Evolutionary conservation across 371 early-diverging fungal genomes (phyloP), one percentile per base, ranked within the genome.

Genomic region (Apophysomyces trapeziformis): DNA sequence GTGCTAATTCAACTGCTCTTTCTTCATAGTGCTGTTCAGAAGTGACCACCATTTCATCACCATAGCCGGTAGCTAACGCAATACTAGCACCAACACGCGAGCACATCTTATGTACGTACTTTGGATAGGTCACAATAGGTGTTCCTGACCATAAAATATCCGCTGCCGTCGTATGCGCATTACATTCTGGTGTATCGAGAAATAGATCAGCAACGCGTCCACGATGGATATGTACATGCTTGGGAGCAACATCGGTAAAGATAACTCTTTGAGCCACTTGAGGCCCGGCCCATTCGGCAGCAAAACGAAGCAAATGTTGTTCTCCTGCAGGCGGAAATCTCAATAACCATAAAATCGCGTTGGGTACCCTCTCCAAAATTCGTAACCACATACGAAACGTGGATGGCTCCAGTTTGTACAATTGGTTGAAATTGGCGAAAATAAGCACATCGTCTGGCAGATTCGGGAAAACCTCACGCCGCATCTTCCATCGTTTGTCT

Each of bases 61-160:
- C 96, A 67, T 85, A 83, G 2, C 94, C 95, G 1, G 96, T 93
- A 0, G 96, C 95, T 66, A 87, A 87, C 6, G 91, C 94, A 44
- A 96, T 90, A 45, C 92, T 91, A 1, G 96, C 94, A 0, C 94
- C 96, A 1, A 96, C 97, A 9, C 97, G 81, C 35, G 92, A 91
- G 67, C 95, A 95, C 91, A 95, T 91, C 78, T 95, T 95, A 78
- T 95, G 95, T 60, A 84, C 77, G 70, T 95, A 91, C 47, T 94
- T 89, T n/a, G 95, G 93, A 77, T 82, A 95, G 0, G 96, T 96
- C 11, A 96, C 78, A 41, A 96, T 89, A 6, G 97, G 97, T 7
- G 96, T 96, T 11, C 96, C 97, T 39, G 91, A 91, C 95, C 96
- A 96, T 45, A 96, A 74, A 54, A 95, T 95, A 78, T 96, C 97